Conservation (phyloP, 345 rosid species). For the Dipteronia dyeriana region DNA sequence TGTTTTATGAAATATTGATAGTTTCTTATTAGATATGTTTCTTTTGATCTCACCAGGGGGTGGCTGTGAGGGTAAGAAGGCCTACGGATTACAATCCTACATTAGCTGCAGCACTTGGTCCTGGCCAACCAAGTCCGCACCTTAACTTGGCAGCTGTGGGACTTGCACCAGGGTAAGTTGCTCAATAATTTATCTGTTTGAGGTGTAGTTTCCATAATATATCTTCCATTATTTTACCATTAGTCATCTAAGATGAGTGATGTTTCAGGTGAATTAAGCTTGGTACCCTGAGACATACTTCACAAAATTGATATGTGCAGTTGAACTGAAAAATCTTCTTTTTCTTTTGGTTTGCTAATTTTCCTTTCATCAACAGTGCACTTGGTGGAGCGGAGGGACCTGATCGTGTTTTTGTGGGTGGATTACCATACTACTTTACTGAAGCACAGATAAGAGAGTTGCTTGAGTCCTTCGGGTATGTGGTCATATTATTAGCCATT, state of each 20-base stretch:
- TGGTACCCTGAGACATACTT: neutral
- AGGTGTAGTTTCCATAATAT: neutral
- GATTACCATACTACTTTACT: slow-evolving; percentile 38
- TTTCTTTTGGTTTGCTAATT: neutral
- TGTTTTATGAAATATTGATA: neutral
- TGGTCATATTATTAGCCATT: neutral
- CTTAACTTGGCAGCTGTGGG: slow-evolving; percentile 59
- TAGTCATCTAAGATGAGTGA: neutral
- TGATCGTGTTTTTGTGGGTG: slow-evolving; percentile 43
- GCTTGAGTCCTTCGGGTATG: slow-evolving; percentile 39
- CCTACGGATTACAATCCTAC: slow-evolving; percentile 59
- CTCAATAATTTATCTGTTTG: neutral
- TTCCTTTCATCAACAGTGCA: slow-evolving; percentile 22
- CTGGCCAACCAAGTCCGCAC: slow-evolving; percentile 48
- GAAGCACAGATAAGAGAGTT: slow-evolving; percentile 39
- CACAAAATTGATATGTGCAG: neutral
- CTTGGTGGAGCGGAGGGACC: slow-evolving; percentile 36
- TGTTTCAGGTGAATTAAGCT: neutral
- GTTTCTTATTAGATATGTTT: slow-evolving; percentile 5
- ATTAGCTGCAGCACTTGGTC: slow-evolving; percentile 55
- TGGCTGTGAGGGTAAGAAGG: slow-evolving; percentile 53
- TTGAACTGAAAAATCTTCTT: slow-evolving; percentile 7
- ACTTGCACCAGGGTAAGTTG: slow-evolving; percentile 40
- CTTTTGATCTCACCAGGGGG: slow-evolving; percentile 38
- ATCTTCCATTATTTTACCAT: neutral